These are phyloP conservation scores for Setaria italica DNA, from an alignment of 202 grass and related monocot species.

Conservation along the genomic window DNA sequence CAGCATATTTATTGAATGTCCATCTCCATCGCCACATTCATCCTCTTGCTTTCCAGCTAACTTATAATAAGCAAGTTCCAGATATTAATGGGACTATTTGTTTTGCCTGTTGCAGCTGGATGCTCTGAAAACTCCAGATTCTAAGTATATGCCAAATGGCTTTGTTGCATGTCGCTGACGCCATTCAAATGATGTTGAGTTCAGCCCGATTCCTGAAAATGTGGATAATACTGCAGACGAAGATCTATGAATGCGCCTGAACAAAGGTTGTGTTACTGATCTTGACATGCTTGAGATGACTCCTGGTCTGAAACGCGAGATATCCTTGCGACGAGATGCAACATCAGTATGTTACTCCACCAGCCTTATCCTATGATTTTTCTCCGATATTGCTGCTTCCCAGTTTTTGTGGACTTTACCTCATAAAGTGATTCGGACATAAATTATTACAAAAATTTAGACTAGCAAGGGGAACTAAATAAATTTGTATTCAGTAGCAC, in stretches of 20 bases:
- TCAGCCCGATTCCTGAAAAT: slow-evolving; percentile 70
- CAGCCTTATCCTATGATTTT: not conserved
- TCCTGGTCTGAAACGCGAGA: slow-evolving; percentile 52
- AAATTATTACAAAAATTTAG: not conserved
- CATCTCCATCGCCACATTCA: slow-evolving; percentile 24
- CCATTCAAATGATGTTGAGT: slow-evolving; percentile 62
- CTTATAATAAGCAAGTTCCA: not conserved
- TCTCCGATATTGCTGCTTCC: not conserved
- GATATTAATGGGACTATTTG: slow-evolving; percentile 14
- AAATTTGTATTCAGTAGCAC: not conserved
- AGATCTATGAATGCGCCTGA: slow-evolving; percentile 76
- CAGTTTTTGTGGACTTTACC: not conserved
- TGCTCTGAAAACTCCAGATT: slow-evolving; percentile 75
- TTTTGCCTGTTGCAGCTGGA: slow-evolving; percentile 50
- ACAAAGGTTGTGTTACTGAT: slow-evolving; percentile 81
- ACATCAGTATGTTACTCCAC: slow-evolving; percentile 50
- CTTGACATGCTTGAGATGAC: slow-evolving; percentile 85
- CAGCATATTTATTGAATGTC: slow-evolving; percentile 18
- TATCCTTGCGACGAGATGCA: slow-evolving; percentile 46
- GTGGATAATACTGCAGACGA: slow-evolving; percentile 60
- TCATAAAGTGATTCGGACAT: not conserved
- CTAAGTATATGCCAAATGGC: slow-evolving; percentile 49
- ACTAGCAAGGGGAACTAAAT: not conserved
- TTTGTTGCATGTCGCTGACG: slow-evolving; percentile 66
- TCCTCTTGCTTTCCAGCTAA: not conserved